Evolutionary conservation across 805 yeast genomes (phyloP), one percentile per base, ranked within the genome.

Genomic region (Clavispora vitiphila): DNA sequence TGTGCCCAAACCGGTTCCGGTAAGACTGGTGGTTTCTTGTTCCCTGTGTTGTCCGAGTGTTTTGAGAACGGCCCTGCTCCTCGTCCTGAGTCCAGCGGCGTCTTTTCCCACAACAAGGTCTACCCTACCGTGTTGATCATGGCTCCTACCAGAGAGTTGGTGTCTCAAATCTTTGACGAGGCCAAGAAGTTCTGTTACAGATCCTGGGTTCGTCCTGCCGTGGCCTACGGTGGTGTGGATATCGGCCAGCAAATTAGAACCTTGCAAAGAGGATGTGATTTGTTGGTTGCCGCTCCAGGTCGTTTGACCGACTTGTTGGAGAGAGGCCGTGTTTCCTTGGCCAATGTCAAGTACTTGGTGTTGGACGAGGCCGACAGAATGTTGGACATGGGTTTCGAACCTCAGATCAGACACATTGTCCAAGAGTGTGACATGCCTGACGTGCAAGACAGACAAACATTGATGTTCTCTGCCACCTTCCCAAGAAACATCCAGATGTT

Each of bases 331-430:
- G 86, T 93, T 56, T 89, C 97, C 35, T 77, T 93, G 61, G 76
- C 80, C 52, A 88, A 86, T 70, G 88, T 91, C 70, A 88, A 86
- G 67, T 93, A 87, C 70, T 79, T 93, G 65, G 97, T 93, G 40
- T 78, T 93, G 55, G 99, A 91, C 71, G 99, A 91, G 78, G 99
- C 99, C 62, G 99, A 93, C 73, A 87, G 99, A 77, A 93, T 93
- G 99, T 82, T 93, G 73, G 99, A 93, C 81, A 93, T 93, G 98
- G 99, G 99, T 79, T 93, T 93, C 74, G 99, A 93, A 76, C 97
- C 97, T 53, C 99, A 93, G 78, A 93, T 93, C 64, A 87, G 99
- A 80, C 86, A 89, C 67, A 91, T 93, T 61, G 99, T 93, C 49
- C 95, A 91, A 70, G 95, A 86, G 54, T 90, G 95, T 76, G 98